These are phyloP conservation scores for Pulchroboletus neoregius DNA, from an alignment of 1,284 basidiomycete species.

Conservation along the genomic window DNA sequence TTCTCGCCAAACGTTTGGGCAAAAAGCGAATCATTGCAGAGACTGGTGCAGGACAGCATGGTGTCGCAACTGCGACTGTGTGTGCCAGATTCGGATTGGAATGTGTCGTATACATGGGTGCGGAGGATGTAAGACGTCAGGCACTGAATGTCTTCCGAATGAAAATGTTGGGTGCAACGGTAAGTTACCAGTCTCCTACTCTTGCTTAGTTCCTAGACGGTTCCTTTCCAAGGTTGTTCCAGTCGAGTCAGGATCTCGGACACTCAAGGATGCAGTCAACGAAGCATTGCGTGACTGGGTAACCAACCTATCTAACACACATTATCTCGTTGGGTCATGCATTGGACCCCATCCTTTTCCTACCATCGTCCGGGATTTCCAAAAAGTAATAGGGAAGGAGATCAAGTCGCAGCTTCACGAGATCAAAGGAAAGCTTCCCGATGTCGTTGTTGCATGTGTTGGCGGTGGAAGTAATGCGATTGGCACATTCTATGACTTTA, in stretches of 20 bases:
- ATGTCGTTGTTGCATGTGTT: slow-evolving; percentile 94
- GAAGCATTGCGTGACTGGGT: slow-evolving; percentile 99
- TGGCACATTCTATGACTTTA: slow-evolving; percentile 95
- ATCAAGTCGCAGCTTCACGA: slow-evolving; percentile 87
- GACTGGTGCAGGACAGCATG: slow-evolving; percentile 98
- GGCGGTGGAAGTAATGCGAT: slow-evolving; percentile 98
- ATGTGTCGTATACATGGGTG: slow-evolving; percentile 97
- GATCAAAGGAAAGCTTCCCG: slow-evolving; percentile 80
- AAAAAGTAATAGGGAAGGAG: slow-evolving; percentile 92
- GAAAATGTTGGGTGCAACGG: slow-evolving; percentile 93
- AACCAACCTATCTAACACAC: slow-evolving; percentile 88
- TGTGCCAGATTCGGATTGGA: slow-evolving; percentile 96
- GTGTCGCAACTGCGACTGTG: slow-evolving; percentile 97
- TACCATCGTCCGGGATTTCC: slow-evolving; percentile 97
- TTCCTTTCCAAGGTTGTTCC: slow-evolving; percentile 69
- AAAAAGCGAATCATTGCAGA: slow-evolving; percentile 98
- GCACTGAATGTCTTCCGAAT: slow-evolving; percentile 98
- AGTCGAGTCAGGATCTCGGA: slow-evolving; percentile 91
- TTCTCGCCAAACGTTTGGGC: slow-evolving; percentile 88
- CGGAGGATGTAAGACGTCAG: slow-evolving; percentile 96
- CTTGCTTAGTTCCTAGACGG: not conserved
- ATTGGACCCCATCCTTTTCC: slow-evolving; percentile 99
- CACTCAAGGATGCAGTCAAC: slow-evolving; percentile 97
- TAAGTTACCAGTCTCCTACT: slow-evolving; percentile 27
- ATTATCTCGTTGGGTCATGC: slow-evolving; percentile 96